These are phyloP conservation scores for Cercospora sp. DNA, from an alignment of 2,329 filamentous ascomycete species.

Conservation along the genomic window DNA sequence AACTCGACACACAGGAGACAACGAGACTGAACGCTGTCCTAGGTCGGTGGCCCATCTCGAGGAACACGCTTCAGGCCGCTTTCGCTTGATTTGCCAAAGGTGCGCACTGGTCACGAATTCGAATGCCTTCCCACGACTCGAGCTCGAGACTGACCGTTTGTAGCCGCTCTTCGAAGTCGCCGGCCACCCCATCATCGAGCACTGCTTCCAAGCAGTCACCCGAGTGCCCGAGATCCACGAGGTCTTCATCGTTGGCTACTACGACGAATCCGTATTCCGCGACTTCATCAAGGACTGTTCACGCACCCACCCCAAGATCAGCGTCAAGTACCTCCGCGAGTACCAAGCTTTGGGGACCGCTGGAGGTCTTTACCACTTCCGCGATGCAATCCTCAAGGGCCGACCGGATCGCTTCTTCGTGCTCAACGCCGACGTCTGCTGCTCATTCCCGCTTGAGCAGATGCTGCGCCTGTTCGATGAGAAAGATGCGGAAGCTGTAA, in stretches of 20 bases:
- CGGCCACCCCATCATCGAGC: conserved; percentile 96
- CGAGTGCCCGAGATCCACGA: conserved; percentile 92
- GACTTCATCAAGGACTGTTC: conserved; percentile 95
- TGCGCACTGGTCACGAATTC: conserved; percentile 43
- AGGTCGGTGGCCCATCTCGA: conserved; percentile 94
- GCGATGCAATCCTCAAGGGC: conserved; percentile 96
- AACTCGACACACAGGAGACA: neutral
- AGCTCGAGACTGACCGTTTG: neutral
- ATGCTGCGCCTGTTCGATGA: conserved; percentile 95
- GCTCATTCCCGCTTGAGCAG: conserved; percentile 91
- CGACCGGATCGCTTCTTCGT: conserved; percentile 94
- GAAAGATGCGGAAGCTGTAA: conserved; percentile 94
- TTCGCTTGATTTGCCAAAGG: conserved; percentile 94
- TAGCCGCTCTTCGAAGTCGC: conserved; percentile 97
- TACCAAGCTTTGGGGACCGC: conserved; percentile 96
- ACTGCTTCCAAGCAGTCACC: conserved; percentile 88
- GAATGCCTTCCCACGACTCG: neutral
- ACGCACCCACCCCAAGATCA: conserved; percentile 80
- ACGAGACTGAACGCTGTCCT: conserved; percentile 8
- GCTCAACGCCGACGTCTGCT: conserved; percentile 97
- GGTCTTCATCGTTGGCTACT: conserved; percentile 98
- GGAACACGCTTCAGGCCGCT: conserved; percentile 94
- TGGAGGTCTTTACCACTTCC: conserved; percentile 97
- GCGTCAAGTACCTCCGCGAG: conserved; percentile 93
- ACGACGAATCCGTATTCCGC: conserved; percentile 94